Evolutionary conservation across 2,329 filamentous ascomycete genomes (phyloP).

Genomic region (Fusarium gaditjirri): DNA sequence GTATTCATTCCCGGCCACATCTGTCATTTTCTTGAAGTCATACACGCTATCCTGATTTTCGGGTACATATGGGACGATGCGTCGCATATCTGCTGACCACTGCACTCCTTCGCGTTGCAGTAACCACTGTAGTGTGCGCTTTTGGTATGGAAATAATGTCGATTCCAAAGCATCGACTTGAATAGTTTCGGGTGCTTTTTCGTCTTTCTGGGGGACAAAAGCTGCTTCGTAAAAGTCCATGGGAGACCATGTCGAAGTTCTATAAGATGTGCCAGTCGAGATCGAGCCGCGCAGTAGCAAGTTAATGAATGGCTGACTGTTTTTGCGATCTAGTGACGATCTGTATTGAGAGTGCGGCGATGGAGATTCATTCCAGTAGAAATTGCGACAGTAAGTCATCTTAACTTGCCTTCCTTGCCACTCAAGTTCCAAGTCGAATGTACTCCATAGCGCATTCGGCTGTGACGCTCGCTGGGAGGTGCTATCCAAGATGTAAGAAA

Average conservation of each 20-base stretch:
- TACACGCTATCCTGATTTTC: slow-evolving; percentile 25
- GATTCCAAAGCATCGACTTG: slow-evolving; percentile 58
- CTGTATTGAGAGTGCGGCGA: slow-evolving; percentile 48
- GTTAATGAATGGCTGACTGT: slow-evolving; percentile 52
- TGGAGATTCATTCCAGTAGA: slow-evolving; percentile 57
- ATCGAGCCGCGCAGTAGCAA: slow-evolving; percentile 46
- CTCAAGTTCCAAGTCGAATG: slow-evolving; percentile 47
- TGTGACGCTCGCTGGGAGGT: slow-evolving; percentile 23
- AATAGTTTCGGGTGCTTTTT: slow-evolving; percentile 52
- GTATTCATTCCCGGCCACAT: slow-evolving; percentile 52
- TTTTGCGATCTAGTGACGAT: slow-evolving; percentile 42
- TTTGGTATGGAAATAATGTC: slow-evolving; percentile 77
- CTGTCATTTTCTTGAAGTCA: slow-evolving; percentile 49
- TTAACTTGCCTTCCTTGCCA: slow-evolving; percentile 39
- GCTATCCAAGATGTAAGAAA: neutral
- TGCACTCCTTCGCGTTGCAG: slow-evolving; percentile 71
- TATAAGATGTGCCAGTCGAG: neutral
- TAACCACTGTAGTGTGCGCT: slow-evolving; percentile 76
- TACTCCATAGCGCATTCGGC: slow-evolving; percentile 52
- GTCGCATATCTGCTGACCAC: slow-evolving; percentile 50
- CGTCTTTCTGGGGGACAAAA: slow-evolving; percentile 65
- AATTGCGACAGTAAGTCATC: slow-evolving; percentile 48
- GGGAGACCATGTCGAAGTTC: slow-evolving; percentile 52
- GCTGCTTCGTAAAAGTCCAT: slow-evolving; percentile 77
- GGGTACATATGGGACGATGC: slow-evolving; percentile 31